Evolutionary conservation across 768 basidiomycete species (phyloP).

Genomic region (Hydnum rufescens): DNA sequence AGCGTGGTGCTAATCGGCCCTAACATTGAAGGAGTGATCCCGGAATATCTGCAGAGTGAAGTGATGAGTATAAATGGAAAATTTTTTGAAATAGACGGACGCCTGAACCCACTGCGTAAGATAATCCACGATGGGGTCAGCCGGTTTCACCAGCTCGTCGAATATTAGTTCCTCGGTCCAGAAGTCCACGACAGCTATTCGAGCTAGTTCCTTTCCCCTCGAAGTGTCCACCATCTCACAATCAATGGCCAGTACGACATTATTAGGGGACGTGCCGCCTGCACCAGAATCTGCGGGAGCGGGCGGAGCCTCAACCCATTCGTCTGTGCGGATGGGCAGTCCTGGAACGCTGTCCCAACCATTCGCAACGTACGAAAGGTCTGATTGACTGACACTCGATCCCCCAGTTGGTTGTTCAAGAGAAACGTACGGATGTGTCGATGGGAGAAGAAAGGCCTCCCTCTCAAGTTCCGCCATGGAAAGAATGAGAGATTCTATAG

Average conservation of each 20-base stretch:
- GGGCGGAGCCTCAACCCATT: constrained; percentile 71
- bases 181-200: constrained; percentile 71
- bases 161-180: constrained; percentile 51
- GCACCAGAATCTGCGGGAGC: constrained; percentile 13
- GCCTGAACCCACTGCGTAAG: constrained; percentile 48
- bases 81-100: background rate
- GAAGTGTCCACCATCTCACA: constrained; percentile 68
- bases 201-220: constrained; percentile 62
- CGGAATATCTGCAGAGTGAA: constrained; percentile 50
- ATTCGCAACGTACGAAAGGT: constrained; percentile 34
- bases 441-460: constrained; percentile 51
- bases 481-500: background rate
- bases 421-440: constrained; percentile 47
- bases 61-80: background rate
- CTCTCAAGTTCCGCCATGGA: constrained; percentile 36
- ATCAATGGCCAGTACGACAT: constrained; percentile 61
- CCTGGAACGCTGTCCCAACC: constrained; percentile 8
- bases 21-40: constrained; percentile 65
- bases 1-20: constrained; percentile 55
- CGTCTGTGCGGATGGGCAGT: constrained; percentile 19
- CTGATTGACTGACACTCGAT: too few relatives aligned
- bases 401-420: constrained; percentile 78
- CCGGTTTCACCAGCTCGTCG: constrained; percentile 78
- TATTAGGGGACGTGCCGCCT: constrained; percentile 16
- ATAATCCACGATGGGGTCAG: constrained; percentile 72